Conservation (phyloP, 2,329 filamentous ascomycete genomes). For the Fusarium tjaetaba region DNA sequence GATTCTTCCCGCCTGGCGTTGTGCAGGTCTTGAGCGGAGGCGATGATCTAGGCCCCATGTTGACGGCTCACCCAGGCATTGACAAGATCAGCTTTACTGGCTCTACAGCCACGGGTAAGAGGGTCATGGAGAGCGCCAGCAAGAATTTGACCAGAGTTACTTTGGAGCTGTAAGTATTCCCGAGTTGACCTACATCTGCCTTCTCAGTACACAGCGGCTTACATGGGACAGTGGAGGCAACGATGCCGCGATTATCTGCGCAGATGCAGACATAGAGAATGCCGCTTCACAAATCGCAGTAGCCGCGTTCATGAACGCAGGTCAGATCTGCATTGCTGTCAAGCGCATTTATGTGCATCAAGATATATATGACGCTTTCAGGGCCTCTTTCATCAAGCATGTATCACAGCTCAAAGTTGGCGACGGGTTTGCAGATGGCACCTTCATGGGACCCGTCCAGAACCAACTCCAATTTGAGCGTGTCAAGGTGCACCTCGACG, state of each 20-base stretch:
- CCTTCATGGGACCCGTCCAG: neutral
- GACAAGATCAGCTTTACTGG: constrained; percentile 73
- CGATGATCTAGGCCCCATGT: constrained; percentile 66
- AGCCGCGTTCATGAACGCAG: constrained; percentile 65
- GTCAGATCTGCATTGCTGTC: constrained; percentile 44
- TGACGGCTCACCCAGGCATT: constrained; percentile 66
- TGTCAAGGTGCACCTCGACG: neutral
- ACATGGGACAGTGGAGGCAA: constrained; percentile 56
- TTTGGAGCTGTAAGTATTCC: constrained; percentile 57
- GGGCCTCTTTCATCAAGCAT: neutral
- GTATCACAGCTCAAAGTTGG: neutral
- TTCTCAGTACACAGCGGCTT: fast-evolving
- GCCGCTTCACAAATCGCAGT: constrained; percentile 47
- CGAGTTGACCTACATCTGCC: no score
- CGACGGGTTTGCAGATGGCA: neutral
- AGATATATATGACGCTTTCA: constrained; percentile 58
- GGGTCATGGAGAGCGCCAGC: constrained; percentile 64
- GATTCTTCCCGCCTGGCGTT: constrained; percentile 69
- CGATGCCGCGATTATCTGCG: constrained; percentile 65
- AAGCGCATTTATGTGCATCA: constrained; percentile 71
- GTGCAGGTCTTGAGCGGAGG: constrained; percentile 68
- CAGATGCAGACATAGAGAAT: constrained; percentile 61
- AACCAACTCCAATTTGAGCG: neutral
- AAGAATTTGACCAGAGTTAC: constrained; percentile 68
- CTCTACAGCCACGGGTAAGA: constrained; percentile 69